Base-by-base conservation (phyloP, 2,329 filamentous ascomycete genomes). In the Chalaropsis thielavioides region DNA sequence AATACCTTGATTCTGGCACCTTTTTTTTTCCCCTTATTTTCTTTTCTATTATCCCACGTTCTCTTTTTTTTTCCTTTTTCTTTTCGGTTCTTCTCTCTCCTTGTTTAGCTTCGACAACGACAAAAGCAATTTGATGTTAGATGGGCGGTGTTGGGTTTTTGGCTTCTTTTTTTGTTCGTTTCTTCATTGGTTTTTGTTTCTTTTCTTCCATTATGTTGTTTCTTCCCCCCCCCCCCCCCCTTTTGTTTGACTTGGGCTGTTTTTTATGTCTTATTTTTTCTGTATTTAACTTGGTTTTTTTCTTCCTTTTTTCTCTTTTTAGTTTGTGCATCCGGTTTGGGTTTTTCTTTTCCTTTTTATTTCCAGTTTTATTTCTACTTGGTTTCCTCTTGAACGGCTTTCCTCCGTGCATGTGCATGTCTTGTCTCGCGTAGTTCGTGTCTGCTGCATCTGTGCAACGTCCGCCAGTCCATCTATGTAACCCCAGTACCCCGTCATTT, bases 191-290 rank as follows among this genome's bases (percentile, higher is more conserved):
- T 68, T 68, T 69, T 73, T 73, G 72, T 66, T 64, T 61, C 70
- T 73, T 73, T 72, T 71, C 43, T 63, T 68, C 69, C 68, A 68
- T 70, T 73, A 73, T 72, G 65, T 64, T 61, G 70, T 73, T 73
- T 72, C 72, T 62, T 64, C 63, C 27, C 43, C 24, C 54, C 41
- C 19, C 27, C 56, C 54, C 11, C 38, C 27, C 60, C 49, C 17
- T 49, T 54, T 40, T 27, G 24, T 41, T 19, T 40, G n/a, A 15
- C 70, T 76, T 71, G 73, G 69, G 62, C 27, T 60, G 44, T 67
- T 69, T 70, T 70, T 71, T 69, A 71, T 67, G 68, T 65, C 66
- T 70, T 70, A 67, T 69, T 70, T 70, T 70, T 71, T 73, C 69
- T n/a, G 40, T 24, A 35, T 56, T 64, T 44, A 43, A 38, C 31